Percentiles rank a stretch among this genome's conserved stretches.
Conservation (phyloP, 2,329 filamentous ascomycete species). For the Cercospora canescens region DNA sequence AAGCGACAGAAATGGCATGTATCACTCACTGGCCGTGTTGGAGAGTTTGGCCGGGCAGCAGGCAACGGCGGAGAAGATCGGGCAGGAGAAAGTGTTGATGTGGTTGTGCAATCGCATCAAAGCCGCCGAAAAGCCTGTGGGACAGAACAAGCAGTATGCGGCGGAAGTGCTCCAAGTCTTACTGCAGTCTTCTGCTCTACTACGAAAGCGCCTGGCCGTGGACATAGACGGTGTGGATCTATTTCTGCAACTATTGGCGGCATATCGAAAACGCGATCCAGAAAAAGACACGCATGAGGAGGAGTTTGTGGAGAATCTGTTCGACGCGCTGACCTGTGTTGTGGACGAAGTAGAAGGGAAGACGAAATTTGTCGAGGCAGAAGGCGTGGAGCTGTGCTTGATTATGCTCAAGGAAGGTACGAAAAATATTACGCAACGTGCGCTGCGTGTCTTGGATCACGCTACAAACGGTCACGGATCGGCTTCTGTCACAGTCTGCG, state of each 20-base stretch:
- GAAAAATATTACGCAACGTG: slow-evolving; percentile 72
- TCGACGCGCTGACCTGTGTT: slow-evolving; percentile 80
- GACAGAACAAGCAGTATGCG: slow-evolving; percentile 93
- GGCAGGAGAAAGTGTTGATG: slow-evolving; percentile 66
- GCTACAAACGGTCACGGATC: slow-evolving; percentile 60
- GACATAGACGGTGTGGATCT: slow-evolving; percentile 69
- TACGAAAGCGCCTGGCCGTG: slow-evolving; percentile 61
- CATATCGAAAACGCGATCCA: slow-evolving; percentile 84
- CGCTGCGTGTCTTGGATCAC: slow-evolving; percentile 82
- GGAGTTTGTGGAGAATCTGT: slow-evolving; percentile 92
- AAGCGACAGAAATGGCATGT: slow-evolving; percentile 79
- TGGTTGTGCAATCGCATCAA: slow-evolving; percentile 80
- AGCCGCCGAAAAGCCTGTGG: slow-evolving; percentile 64
- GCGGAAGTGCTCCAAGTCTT: slow-evolving; percentile 90
- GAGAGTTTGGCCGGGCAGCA: slow-evolving; percentile 81
- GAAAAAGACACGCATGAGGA: slow-evolving; percentile 84
- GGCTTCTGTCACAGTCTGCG: slow-evolving; percentile 61
- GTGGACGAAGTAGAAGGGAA: slow-evolving; percentile 77
- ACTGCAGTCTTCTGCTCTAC: slow-evolving; percentile 70
- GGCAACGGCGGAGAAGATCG: slow-evolving; percentile 69
- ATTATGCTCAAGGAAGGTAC: slow-evolving; percentile 92
- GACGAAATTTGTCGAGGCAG: slow-evolving; percentile 77
- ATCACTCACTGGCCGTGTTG: slow-evolving; percentile 76
- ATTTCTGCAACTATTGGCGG: slow-evolving; percentile 78
- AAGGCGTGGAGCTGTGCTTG: slow-evolving; percentile 86